A percentile compares a stretch with the other conserved stretches of the same genome.
Evolutionary conservation across 2,329 filamentous ascomycete species (phyloP).

Genomic region (Herpotrichia juniperi): DNA sequence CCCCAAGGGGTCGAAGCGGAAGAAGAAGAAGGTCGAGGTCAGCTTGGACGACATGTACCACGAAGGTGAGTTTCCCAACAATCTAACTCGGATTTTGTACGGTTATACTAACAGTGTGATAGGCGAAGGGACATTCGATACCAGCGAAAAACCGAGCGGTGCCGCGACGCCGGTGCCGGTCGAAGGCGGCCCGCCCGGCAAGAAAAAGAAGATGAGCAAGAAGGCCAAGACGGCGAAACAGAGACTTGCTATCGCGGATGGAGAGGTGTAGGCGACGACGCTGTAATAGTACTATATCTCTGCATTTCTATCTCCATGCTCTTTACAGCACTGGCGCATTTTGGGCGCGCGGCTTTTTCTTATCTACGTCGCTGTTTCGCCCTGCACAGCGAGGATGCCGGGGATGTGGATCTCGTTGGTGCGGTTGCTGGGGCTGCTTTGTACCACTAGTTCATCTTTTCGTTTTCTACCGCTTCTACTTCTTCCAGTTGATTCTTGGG

Average conservation of each 20-base stretch:
- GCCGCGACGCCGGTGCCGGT: slow-evolving; percentile 77
- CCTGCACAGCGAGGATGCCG: too few species aligned
- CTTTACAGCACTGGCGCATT: too few species aligned
- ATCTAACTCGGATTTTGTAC: neutral
- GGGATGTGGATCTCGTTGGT: too few species aligned
- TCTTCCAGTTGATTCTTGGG: too few species aligned
- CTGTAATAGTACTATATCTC: neutral
- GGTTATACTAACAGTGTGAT: slow-evolving; percentile 32
- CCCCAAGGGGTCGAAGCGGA: slow-evolving; percentile 56
- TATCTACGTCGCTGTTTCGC: too few species aligned
- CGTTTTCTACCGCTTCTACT: too few species aligned
- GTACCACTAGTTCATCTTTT: too few species aligned
- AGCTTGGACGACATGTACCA: slow-evolving; percentile 97
- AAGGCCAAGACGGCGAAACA: slow-evolving; percentile 60
- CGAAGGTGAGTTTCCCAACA: slow-evolving; percentile 73
- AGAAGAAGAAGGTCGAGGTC: slow-evolving; percentile 64
- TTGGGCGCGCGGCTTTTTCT: too few species aligned
- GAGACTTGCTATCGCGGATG: slow-evolving; percentile 56
- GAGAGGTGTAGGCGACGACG: slow-evolving; percentile 32
- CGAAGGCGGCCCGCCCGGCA: slow-evolving; percentile 40
- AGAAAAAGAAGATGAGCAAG: slow-evolving; percentile 56
- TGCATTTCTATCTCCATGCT: neutral
- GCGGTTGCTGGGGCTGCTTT: too few species aligned
- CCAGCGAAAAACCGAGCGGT: slow-evolving; percentile 82
- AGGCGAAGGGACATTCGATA: slow-evolving; percentile 98